phyloP scores from a whole-genome alignment of 2,329 filamentous ascomycete species.

The Emergomyces africanus region DNA sequence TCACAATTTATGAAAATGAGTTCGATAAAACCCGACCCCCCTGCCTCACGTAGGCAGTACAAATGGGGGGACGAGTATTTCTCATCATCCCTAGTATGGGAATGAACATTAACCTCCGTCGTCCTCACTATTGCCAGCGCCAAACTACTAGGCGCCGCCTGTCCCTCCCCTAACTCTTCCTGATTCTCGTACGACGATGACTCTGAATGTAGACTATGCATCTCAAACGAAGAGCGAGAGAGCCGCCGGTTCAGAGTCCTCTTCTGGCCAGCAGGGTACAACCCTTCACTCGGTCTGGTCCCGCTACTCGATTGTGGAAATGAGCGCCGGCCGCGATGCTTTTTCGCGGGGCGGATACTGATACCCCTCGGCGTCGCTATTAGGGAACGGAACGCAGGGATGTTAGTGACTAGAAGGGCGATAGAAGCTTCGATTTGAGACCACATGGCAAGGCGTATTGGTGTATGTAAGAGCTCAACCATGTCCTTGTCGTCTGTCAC shows the following conservation, averaged over 20 bases:
- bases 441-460: not conserved
- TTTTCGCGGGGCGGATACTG: not conserved
- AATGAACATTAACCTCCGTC: not conserved
- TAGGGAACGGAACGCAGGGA: constrained; percentile 4
- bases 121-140: not conserved
- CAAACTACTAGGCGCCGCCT: not conserved
- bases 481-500: not conserved
- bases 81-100: not conserved
- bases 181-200: not conserved
- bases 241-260: not conserved
- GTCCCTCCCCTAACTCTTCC: not conserved
- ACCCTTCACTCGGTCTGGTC: not conserved
- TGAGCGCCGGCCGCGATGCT: not conserved
- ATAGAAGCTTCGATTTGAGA: constrained; percentile 1
- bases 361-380: not conserved
- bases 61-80: not conserved
- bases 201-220: not conserved
- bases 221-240: not conserved
- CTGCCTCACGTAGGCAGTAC: not conserved
- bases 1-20: no score
- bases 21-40: not conserved
- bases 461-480: not conserved
- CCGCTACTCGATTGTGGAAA: not conserved
- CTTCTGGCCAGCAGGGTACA: not conserved
- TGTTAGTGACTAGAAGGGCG: constrained; percentile 1